phyloP scores from a whole-genome alignment of 129 eudicot species.

The Solidago caesia region DNA sequence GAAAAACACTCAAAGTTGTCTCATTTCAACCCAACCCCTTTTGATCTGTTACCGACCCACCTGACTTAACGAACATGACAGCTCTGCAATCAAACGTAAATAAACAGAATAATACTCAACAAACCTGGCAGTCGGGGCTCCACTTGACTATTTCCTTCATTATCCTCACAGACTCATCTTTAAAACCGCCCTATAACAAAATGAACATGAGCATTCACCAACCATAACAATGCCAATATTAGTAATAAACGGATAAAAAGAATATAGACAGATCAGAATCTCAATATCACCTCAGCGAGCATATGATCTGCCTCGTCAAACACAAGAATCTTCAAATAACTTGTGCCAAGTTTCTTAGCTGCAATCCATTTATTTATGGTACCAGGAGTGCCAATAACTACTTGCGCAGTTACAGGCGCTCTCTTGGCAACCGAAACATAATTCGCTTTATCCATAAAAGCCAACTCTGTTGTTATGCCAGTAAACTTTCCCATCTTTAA shows the following conservation, averaged over 20 bases:
- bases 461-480: conserved; percentile 10
- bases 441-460: background rate
- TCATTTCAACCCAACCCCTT: too few relatives aligned
- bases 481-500: conserved; percentile 8
- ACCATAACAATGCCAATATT: background rate
- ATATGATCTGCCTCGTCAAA: conserved; percentile 8
- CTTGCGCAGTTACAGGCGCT: background rate
- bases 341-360: conserved; percentile 8
- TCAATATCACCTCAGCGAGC: background rate
- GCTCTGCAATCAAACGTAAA: background rate
- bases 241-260: background rate
- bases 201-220: background rate
- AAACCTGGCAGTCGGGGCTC: conserved; percentile 59
- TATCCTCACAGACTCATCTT: background rate
- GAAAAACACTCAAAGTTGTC: too few relatives aligned
- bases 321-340: conserved; percentile 1
- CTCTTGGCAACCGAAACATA: background rate
- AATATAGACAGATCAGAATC: background rate
- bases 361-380: background rate
- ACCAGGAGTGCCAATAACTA: conserved; percentile 12
- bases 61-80: too few relatives aligned
- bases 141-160: conserved; percentile 23
- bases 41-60: too few relatives aligned
- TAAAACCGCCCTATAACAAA: conserved; percentile 6
- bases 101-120: conserved; percentile 18